These are phyloP conservation scores for Plasmodium adleri DNA, from an alignment of 169 alveolate genomes.

Conservation along the genomic window DNA sequence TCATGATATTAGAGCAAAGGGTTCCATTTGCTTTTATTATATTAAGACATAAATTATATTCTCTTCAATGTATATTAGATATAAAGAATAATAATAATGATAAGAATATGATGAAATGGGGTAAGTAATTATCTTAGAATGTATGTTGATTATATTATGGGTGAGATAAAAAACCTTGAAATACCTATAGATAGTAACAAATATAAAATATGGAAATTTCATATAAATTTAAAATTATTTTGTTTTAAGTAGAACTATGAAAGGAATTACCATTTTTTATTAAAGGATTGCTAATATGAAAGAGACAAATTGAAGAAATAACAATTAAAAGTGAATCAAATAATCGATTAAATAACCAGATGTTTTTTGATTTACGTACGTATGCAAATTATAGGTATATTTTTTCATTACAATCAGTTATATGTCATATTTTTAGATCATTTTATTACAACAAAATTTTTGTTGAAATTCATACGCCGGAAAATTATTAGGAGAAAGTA, in stretches of 20 bases:
- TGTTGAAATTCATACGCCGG: conserved; percentile 99
- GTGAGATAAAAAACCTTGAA: conserved; percentile 92
- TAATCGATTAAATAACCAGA: conserved; percentile 97
- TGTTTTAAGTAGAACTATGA: conserved; percentile 89
- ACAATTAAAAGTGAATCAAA: conserved; percentile 94
- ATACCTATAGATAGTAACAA: conserved; percentile 91
- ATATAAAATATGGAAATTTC: conserved; percentile 93
- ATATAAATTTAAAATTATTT: conserved; percentile 89
- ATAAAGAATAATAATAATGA: conserved; percentile 81
- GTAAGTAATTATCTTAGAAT: conserved; percentile 90
- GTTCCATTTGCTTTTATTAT: conserved; percentile 86
- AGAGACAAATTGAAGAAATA: conserved; percentile 87
- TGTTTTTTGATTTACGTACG: conserved; percentile 97
- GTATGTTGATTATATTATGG: conserved; percentile 96
- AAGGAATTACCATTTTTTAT: conserved; percentile 95
- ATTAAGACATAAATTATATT: conserved; percentile 84
- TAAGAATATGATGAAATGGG: conserved; percentile 92
- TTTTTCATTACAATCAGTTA: conserved; percentile 94
- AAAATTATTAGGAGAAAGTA: conserved; percentile 98
- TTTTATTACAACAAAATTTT: conserved; percentile 92
- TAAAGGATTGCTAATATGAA: conserved; percentile 96
- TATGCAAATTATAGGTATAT: conserved; percentile 95
- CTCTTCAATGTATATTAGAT: conserved; percentile 88
- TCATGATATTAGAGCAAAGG: conserved; percentile 88
- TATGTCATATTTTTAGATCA: conserved; percentile 94